Base-by-base conservation (phyloP, 2,329 filamentous ascomycete genomes). In the Penicillium crustosum region DNA sequence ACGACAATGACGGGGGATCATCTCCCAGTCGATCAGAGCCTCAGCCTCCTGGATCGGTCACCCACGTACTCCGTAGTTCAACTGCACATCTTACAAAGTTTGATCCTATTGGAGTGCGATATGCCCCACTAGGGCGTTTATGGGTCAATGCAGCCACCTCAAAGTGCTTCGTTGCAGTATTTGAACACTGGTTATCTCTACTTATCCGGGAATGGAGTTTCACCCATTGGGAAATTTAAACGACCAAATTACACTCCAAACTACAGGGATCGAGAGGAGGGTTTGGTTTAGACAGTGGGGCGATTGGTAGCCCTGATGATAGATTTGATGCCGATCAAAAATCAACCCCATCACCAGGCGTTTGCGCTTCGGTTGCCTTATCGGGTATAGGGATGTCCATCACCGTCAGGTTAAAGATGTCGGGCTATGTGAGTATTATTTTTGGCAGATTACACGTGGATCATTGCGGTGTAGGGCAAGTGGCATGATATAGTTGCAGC, bases 21-120 rank as follows among this genome's bases (percentile, higher is more conserved):
- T n/a, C 42, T 44, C 13, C 15, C 7, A 47, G 54, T 47, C 35
- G 49, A 53, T 47, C 49, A 57, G 55, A 57, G 54, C 54, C 54
- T 57, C 55, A 57, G 49, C 35, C 43, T 33, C 51, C 39, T 51
- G n/a, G 31, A 51, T 43, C 36, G 23, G 19, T 55, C 35, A 21
- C 44, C 23, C 53, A 43, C 36, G 13, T 29, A 10, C 27, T 2
- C 7, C 8, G 27, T 42, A 25, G 38, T 19, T 44, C 10, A 33
- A 25, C 35, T 27, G 29, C 19, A 23, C 27, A 36, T 48, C 25
- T 31, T 19, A 17, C 25, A 6, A 36, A 42, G 19, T 9, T 27
- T 25, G 10, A 29, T 38, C 19, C 19, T 29, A 56, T 56, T 52
- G 48, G 53, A 9, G 13, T 17, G 12, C 31, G 19, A n/a, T 33